These are phyloP conservation scores for Fusarium sp. DNA, from an alignment of 2,329 filamentous ascomycete genomes.

Conservation along the genomic window DNA sequence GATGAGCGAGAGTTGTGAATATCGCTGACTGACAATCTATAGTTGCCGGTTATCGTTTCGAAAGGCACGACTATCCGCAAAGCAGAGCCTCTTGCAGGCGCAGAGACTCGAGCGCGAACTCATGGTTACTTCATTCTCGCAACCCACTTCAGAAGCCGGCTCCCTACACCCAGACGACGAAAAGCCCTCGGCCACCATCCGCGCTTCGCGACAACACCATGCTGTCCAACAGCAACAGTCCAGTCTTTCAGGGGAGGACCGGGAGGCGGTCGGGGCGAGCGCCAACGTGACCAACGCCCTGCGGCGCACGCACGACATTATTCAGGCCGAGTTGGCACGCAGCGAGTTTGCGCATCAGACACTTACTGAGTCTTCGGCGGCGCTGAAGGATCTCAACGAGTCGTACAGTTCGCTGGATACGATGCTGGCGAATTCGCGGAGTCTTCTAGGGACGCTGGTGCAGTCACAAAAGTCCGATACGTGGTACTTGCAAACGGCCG, in stretches of 20 bases:
- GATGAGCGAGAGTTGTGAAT: background rate
- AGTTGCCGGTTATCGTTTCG: constrained; percentile 77
- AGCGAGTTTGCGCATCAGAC: constrained; percentile 93
- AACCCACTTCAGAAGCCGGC: constrained; percentile 52
- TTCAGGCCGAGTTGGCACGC: constrained; percentile 84
- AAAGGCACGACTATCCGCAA: constrained; percentile 83
- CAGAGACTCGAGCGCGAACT: constrained; percentile 82
- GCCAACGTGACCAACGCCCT: constrained; percentile 87
- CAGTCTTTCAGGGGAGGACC: constrained; percentile 71
- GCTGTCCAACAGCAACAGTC: constrained; percentile 47
- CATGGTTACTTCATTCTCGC: constrained; percentile 74
- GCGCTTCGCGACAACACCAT: constrained; percentile 42
- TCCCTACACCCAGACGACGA: constrained; percentile 45
- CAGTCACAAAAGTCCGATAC: constrained; percentile 95
- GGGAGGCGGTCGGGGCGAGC: constrained; percentile 79
- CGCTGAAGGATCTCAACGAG: constrained; percentile 83
- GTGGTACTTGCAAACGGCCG: constrained; percentile 93
- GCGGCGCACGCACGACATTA: constrained; percentile 85
- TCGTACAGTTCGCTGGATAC: constrained; percentile 84
- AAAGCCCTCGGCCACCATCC: constrained; percentile 33
- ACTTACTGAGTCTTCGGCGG: constrained; percentile 83
- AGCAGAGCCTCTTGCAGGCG: constrained; percentile 77
- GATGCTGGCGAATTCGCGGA: constrained; percentile 79
- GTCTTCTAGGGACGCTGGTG: constrained; percentile 81
- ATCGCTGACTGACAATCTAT: constrained; percentile 5